A percentile compares a stretch with the other conserved stretches of the same genome.
Evolutionary conservation across 2,329 filamentous ascomycete species (phyloP).

Genomic region (Ustulina deusta): DNA sequence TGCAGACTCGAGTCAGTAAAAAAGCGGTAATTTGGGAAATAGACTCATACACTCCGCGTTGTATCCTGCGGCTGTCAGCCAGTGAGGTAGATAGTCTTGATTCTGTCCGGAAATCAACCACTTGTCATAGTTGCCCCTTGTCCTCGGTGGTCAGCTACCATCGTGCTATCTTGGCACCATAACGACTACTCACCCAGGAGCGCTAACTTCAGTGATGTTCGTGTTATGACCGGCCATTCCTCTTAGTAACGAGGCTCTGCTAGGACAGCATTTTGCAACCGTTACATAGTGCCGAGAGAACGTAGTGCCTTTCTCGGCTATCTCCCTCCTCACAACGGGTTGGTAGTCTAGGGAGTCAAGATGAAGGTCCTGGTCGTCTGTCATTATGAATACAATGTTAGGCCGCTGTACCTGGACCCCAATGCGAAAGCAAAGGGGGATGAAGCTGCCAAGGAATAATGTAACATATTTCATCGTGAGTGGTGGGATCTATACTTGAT

Average conservation of each 20-base stretch:
- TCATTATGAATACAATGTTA: constrained; percentile 38
- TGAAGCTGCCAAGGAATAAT: background rate
- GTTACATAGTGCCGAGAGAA: constrained; percentile 36
- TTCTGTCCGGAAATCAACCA: constrained; percentile 52
- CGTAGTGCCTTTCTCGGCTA: constrained; percentile 31
- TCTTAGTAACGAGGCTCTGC: constrained; percentile 32
- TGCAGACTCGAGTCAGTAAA: constrained; percentile 17
- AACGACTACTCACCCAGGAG: constrained; percentile 46
- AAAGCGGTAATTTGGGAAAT: background rate
- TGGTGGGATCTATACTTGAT: background rate
- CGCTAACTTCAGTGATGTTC: constrained; percentile 52
- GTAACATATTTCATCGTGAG: constrained; percentile 9
- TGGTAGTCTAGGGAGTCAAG: constrained; percentile 29
- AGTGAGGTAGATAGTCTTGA: constrained; percentile 36
- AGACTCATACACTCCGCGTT: constrained; percentile 32
- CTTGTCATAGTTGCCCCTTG: constrained; percentile 56
- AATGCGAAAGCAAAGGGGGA: constrained; percentile 14
- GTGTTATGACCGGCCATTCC: constrained; percentile 45
- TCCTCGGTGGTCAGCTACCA: constrained; percentile 4
- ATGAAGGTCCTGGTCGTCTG: constrained; percentile 38
- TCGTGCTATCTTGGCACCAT: background rate
- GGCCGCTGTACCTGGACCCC: constrained; percentile 17
- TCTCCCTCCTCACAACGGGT: constrained; percentile 14
- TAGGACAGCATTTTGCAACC: constrained; percentile 35
- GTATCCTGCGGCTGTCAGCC: constrained; percentile 35